These are phyloP conservation scores for Solanum piurae DNA, from an alignment of 257 asterid genomes.

Conservation along the genomic window DNA sequence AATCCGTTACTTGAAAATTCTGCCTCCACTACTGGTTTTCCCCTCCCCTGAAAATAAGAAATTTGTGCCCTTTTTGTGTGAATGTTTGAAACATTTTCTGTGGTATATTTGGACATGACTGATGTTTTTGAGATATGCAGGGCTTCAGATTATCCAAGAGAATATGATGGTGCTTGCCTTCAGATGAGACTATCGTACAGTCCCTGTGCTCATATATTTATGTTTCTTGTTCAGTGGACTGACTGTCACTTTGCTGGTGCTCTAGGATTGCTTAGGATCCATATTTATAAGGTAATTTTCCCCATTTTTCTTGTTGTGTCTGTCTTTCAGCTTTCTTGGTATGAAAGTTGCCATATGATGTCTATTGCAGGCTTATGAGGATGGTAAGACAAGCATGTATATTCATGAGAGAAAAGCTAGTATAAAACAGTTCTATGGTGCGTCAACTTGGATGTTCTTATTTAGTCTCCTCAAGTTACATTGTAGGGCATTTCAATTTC, in stretches of 20 bases:
- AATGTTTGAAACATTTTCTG: neutral
- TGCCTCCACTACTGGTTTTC: neutral
- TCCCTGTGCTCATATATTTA: constrained; percentile 74
- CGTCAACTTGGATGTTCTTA: constrained; percentile 6
- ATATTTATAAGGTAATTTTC: constrained; percentile 60
- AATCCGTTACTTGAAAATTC: neutral
- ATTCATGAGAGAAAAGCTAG: constrained; percentile 77
- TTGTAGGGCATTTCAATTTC: neutral
- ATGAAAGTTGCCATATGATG: constrained; percentile 7
- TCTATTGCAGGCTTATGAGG: constrained; percentile 59
- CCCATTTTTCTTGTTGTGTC: neutral
- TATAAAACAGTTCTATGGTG: constrained; percentile 76
- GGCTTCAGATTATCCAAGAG: constrained; percentile 73
- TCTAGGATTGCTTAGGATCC: constrained; percentile 77
- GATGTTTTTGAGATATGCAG: constrained; percentile 32
- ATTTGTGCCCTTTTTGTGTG: neutral
- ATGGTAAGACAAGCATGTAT: constrained; percentile 77
- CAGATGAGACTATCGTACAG: constrained; percentile 97
- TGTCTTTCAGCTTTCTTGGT: neutral
- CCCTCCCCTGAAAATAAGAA: neutral
- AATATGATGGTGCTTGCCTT: constrained; percentile 65
- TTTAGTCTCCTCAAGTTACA: neutral
- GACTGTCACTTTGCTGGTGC: constrained; percentile 87
- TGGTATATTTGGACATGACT: neutral
- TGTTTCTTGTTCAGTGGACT: constrained; percentile 87